Conservation (phyloP, 495 filamentous ascomycete species). For the Podospora fimiseda region DNA sequence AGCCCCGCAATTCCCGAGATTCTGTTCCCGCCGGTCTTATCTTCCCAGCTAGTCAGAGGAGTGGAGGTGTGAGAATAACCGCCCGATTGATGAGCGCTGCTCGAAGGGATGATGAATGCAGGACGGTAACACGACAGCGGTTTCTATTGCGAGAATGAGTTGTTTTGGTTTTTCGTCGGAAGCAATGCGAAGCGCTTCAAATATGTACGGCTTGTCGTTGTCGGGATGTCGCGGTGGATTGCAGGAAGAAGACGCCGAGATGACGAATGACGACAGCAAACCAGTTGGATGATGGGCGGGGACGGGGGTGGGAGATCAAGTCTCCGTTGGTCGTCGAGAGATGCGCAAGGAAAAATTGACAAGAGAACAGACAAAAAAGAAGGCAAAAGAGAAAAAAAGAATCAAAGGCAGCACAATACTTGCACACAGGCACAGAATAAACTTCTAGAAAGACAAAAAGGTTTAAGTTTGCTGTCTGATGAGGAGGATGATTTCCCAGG, state of each 20-base stretch:
- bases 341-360: not conserved
- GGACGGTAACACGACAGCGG: not conserved
- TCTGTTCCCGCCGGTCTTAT: not conserved
- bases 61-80: not conserved
- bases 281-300: not conserved
- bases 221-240: constrained; percentile 4
- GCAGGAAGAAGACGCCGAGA: constrained; percentile 4
- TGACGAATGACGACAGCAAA: constrained; percentile 1
- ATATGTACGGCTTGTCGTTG: not conserved
- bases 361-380: not conserved
- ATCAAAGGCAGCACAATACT: not conserved
- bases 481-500: not conserved
- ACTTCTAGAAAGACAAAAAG: not conserved
- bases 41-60: not conserved
- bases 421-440: not conserved
- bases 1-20: no score
- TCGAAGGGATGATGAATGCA: not conserved
- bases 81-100: not conserved
- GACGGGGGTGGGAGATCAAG: not conserved
- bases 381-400: not conserved
- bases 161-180: not conserved
- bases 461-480: not conserved
- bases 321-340: constrained; percentile 4
- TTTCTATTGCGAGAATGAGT: not conserved
- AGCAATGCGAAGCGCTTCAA: no score